phyloP scores from a whole-genome alignment of 192 early-diverging fungal genomes.

The Coemansia sp. region DNA sequence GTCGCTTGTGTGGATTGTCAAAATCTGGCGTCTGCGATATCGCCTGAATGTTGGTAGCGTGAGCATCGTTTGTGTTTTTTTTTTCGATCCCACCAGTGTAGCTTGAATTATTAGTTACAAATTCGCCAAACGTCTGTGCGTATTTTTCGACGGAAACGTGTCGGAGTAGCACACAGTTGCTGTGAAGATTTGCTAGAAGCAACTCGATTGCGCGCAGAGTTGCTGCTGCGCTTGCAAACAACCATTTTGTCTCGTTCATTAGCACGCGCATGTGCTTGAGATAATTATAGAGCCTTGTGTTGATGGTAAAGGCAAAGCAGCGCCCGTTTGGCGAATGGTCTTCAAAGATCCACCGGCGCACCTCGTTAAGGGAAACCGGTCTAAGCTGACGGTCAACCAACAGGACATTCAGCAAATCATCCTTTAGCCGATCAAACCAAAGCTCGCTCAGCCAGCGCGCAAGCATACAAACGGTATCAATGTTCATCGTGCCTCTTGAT shows the following conservation, averaged over 20 bases:
- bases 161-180: neutral
- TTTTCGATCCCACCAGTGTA: neutral
- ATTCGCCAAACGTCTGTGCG: neutral
- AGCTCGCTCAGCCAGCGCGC: constrained; percentile 30
- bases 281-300: constrained; percentile 32
- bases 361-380: constrained; percentile 25
- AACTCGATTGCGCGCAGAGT: constrained; percentile 25
- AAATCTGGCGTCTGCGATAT: no score
- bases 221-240: constrained; percentile 41
- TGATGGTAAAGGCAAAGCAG: constrained; percentile 25
- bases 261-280: constrained; percentile 30
- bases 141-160: constrained; percentile 3
- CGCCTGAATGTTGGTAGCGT: no score
- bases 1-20: no score
- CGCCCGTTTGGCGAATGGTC: constrained; percentile 32
- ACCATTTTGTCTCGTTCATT: constrained; percentile 36
- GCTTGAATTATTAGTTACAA: neutral
- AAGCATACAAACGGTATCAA: constrained; percentile 13
- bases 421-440: constrained; percentile 26
- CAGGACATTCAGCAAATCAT: constrained; percentile 15
- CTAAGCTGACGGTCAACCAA: constrained; percentile 27
- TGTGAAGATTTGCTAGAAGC: neutral
- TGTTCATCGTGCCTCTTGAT: constrained; percentile 6
- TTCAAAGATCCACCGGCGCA: constrained; percentile 43
- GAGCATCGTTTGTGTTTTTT: no score